Percentiles rank a stretch among this genome's conserved stretches.
phyloP scores from a whole-genome alignment of 176 grass and related monocot species.

The Echinochloa phyllopogon region DNA sequence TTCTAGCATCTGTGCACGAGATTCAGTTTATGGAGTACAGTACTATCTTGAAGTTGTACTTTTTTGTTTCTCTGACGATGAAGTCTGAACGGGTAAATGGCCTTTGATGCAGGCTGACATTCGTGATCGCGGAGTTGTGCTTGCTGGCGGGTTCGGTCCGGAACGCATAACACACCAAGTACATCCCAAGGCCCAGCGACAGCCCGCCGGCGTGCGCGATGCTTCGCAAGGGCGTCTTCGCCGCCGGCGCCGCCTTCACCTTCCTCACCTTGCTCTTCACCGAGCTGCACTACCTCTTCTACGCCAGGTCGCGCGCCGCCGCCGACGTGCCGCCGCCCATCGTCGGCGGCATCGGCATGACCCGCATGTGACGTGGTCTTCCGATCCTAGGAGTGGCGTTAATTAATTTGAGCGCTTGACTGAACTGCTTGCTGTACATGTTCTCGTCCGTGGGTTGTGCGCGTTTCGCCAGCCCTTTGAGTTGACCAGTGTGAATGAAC shows the following conservation, averaged over 20 bases:
- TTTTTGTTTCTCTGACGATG: too few relatives aligned
- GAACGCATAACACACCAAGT: constrained; percentile 92
- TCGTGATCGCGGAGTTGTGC: constrained; percentile 89
- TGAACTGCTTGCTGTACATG: too few relatives aligned
- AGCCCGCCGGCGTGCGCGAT: constrained; percentile 45
- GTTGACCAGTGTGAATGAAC: background rate
- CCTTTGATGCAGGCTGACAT: constrained; percentile 60
- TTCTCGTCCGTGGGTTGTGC: background rate
- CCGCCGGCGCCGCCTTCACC: constrained; percentile 82
- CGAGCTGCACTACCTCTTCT: constrained; percentile 76
- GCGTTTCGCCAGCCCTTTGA: background rate
- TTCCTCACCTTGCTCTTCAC: constrained; percentile 72
- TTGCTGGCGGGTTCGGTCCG: constrained; percentile 77
- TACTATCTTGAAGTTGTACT: too few relatives aligned
- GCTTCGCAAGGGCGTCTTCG: constrained; percentile 88
- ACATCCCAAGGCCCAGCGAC: constrained; percentile 3
- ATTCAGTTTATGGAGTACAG: too few relatives aligned
- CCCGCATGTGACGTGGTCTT: constrained; percentile 35
- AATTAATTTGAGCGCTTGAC: background rate
- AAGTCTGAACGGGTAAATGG: too few relatives aligned
- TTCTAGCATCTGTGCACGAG: too few relatives aligned
- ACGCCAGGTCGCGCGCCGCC: constrained; percentile 50
- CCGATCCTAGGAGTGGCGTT: background rate
- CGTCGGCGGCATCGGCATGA: constrained; percentile 69
- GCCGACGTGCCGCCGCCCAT: constrained; percentile 46